These are phyloP conservation scores for Sugiyamaella qingdaonensis DNA, from an alignment of 805 yeast species.

Conservation along the genomic window DNA sequence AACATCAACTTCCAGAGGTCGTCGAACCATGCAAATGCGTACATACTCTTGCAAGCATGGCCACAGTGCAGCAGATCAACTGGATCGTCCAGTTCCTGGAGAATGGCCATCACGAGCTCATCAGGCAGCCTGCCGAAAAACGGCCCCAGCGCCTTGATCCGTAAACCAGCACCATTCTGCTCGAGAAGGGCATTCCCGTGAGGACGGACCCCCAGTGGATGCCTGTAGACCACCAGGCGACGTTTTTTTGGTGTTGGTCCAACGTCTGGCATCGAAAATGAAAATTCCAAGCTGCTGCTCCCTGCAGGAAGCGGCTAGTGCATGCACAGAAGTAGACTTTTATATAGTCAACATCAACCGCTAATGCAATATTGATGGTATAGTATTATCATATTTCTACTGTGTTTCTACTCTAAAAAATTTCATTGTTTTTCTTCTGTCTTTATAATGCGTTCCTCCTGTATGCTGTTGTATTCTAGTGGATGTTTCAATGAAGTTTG, in stretches of 20 bases:
- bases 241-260: constrained; percentile 29
- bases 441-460: too few species aligned
- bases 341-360: too few species aligned
- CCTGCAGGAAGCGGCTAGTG: constrained; percentile 1
- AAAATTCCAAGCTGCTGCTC: neutral
- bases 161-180: constrained; percentile 7
- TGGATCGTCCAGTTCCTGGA: constrained; percentile 47
- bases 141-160: constrained; percentile 48
- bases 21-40: constrained; percentile 70
- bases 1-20: constrained; percentile 74
- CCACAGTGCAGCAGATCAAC: constrained; percentile 49
- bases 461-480: too few species aligned
- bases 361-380: too few species aligned
- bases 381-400: too few species aligned
- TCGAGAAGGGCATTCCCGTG: constrained; percentile 56
- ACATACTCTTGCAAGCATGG: constrained; percentile 59
- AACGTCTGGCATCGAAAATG: neutral
- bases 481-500: too few species aligned
- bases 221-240: constrained; percentile 30
- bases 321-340: too few species aligned
- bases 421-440: too few species aligned
- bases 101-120: constrained; percentile 53
- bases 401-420: too few species aligned
- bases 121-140: constrained; percentile 51
- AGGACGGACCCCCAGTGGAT: constrained; percentile 73